Percentiles rank a stretch among this genome's conserved stretches.
Evolutionary conservation across 2,329 filamentous ascomycete species (phyloP).

Genomic region (Dactylella cylindrospora): DNA sequence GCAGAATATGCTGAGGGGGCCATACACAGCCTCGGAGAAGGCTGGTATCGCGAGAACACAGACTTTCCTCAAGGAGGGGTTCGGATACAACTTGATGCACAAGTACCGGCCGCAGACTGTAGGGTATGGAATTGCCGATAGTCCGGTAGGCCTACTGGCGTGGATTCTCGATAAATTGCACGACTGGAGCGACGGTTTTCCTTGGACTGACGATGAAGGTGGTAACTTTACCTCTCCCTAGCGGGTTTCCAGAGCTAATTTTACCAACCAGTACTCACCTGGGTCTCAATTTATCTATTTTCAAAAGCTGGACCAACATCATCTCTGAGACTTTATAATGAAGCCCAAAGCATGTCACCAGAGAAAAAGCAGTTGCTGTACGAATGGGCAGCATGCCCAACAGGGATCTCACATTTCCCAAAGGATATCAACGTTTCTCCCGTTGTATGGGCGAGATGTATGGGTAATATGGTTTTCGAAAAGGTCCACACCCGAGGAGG

Average conservation of each 20-base stretch:
- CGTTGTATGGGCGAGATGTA: conserved; percentile 60
- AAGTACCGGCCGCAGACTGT: conserved; percentile 72
- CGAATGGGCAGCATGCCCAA: conserved; percentile 53
- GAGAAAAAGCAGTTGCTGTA: conserved; percentile 49
- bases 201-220: conserved; percentile 34
- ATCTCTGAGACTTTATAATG: conserved; percentile 71
- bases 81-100: conserved; percentile 63
- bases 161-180: conserved; percentile 83
- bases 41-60: conserved; percentile 58
- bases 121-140: conserved; percentile 68
- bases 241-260: not conserved
- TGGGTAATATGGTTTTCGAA: conserved; percentile 65
- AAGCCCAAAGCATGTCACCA: conserved; percentile 52
- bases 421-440: conserved; percentile 61
- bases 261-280: conserved; percentile 67
- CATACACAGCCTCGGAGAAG: conserved; percentile 58
- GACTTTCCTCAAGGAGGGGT: conserved; percentile 63
- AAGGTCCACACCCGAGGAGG: conserved; percentile 50
- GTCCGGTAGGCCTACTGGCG: conserved; percentile 68
- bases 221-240: not conserved
- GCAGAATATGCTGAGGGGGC: conserved; percentile 59
- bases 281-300: conserved; percentile 74
- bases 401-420: conserved; percentile 61
- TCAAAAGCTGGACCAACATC: conserved; percentile 69
- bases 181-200: conserved; percentile 66